A percentile compares a stretch with the other conserved stretches of the same genome.
These are phyloP conservation scores for Colletotrichum sp. DNA, from an alignment of 2,329 filamentous ascomycete species.

Conservation along the genomic window DNA sequence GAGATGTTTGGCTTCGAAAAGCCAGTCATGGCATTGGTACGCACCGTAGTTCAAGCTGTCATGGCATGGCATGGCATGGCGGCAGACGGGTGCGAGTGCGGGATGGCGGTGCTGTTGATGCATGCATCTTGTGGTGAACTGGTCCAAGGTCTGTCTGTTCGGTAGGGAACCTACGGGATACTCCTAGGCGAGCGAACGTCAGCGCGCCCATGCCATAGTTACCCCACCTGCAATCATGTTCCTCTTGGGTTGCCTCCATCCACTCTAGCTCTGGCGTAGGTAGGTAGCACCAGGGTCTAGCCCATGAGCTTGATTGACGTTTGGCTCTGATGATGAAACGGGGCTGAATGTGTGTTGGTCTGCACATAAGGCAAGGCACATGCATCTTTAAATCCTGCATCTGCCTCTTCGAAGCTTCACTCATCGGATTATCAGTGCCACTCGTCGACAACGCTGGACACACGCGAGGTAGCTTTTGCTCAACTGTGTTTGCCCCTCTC, in stretches of 20 bases:
- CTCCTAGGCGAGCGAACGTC: neutral
- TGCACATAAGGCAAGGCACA: neutral
- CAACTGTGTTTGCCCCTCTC: neutral
- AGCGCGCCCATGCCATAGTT: neutral
- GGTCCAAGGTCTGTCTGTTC: neutral
- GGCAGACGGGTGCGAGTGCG: neutral
- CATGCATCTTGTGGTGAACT: neutral
- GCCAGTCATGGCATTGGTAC: neutral
- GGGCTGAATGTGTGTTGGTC: neutral
- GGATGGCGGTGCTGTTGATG: neutral
- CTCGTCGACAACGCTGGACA: neutral
- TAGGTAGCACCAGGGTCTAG: conserved; percentile 9
- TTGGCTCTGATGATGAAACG: conserved; percentile 16
- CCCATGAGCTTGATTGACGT: conserved; percentile 1
- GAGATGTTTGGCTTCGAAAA: neutral
- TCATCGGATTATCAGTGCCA: neutral
- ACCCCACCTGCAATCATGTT: neutral
- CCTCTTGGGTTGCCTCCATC: neutral
- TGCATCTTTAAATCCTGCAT: neutral
- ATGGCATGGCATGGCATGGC: neutral
- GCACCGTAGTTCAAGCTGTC: neutral
- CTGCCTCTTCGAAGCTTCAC: neutral
- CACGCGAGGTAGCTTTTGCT: neutral
- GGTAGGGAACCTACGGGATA: neutral
- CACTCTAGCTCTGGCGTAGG: neutral